Evolutionary conservation across 768 basidiomycete genomes (phyloP), one percentile per base, ranked within the genome.

Genomic region (Podaxis carcinomalis): DNA sequence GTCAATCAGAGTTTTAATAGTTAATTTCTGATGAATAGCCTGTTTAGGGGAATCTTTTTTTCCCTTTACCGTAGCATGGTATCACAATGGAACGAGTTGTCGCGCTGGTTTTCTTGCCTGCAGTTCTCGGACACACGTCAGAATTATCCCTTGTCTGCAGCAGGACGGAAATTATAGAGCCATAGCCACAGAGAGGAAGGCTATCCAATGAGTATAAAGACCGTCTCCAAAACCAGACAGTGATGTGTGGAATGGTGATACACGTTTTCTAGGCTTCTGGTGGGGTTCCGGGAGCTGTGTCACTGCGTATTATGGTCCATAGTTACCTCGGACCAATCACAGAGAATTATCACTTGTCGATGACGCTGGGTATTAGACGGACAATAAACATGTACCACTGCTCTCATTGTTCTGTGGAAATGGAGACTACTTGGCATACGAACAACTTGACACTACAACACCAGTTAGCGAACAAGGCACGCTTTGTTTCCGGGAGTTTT

Each of bases 211-310:
- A 61, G 44, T 23, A 16, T 11, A 27, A 37, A 49, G 44, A 23
- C 59, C 59, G 59, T 55, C 16, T 55, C 35, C 36, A n/a, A 60
- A 61, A 19, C 27, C 19, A 19, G 32, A 25, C 25, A 50, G 11
- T 49, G 35, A 37, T 5, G 35, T 27, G 21, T 37, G 36, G 36
- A 58, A 50, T 39, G 57, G 50, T 58, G 46, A 23, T 58, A 50
- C 47, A 49, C 28, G 23, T 58, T 58, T 58, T 54, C 57, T 27
- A 10, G 42, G 44, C 42, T 57, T 49, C 42, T 57, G 42, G 56
- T 47, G 23, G 14, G 36, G 37, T 56, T 32, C 40, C 27, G 28
- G 23, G 28, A 46, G 44, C 25, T 57, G 28, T 46, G 56, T 57
- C 56, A 57, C 56, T 28, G 42, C 13, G 42, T 57, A n/a, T 47